A percentile compares a stretch with the other conserved stretches of the same genome.
Conservation (phyloP, 192 early-diverging fungal species). For the Mortierella claussenii region DNA sequence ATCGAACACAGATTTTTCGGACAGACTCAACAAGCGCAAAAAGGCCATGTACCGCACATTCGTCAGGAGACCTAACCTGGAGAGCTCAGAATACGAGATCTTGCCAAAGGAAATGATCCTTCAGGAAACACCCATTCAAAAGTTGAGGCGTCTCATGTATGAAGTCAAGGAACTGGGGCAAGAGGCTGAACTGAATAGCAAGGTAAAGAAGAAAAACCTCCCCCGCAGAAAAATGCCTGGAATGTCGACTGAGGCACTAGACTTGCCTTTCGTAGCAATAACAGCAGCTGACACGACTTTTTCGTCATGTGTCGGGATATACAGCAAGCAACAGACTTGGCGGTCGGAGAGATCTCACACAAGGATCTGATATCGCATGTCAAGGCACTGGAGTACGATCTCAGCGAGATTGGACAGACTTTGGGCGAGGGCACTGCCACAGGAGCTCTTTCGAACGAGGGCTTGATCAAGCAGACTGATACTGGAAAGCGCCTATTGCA, state of each 20-base stretch:
- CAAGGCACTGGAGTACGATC: constrained; percentile 61
- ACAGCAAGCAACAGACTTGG: constrained; percentile 47
- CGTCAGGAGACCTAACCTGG: constrained; percentile 60
- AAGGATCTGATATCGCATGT: constrained; percentile 61
- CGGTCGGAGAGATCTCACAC: constrained; percentile 49
- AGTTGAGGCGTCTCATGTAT: constrained; percentile 78
- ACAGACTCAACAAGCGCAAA: constrained; percentile 63
- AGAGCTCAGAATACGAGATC: constrained; percentile 66
- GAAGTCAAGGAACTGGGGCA: constrained; percentile 85
- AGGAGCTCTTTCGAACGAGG: constrained; percentile 47
- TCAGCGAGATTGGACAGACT: constrained; percentile 57
- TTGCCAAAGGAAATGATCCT: constrained; percentile 60
- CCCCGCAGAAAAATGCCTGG: too few species aligned
- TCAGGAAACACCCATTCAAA: constrained; percentile 79
- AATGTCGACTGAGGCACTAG: too few species aligned
- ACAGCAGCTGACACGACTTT: too few species aligned
- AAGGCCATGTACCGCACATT: constrained; percentile 69
- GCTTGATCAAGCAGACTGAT: constrained; percentile 59
- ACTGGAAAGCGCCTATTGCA: constrained; percentile 61
- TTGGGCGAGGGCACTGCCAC: constrained; percentile 44
- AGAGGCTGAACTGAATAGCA: constrained; percentile 67
- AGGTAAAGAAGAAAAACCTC: constrained; percentile 51
- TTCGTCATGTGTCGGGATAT: not conserved
- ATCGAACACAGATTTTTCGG: constrained; percentile 64
- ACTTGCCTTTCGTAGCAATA: too few species aligned